These are phyloP conservation scores for Hanseniaspora guilliermondii DNA, from an alignment of 805 yeast genomes.

Conservation along the genomic window DNA sequence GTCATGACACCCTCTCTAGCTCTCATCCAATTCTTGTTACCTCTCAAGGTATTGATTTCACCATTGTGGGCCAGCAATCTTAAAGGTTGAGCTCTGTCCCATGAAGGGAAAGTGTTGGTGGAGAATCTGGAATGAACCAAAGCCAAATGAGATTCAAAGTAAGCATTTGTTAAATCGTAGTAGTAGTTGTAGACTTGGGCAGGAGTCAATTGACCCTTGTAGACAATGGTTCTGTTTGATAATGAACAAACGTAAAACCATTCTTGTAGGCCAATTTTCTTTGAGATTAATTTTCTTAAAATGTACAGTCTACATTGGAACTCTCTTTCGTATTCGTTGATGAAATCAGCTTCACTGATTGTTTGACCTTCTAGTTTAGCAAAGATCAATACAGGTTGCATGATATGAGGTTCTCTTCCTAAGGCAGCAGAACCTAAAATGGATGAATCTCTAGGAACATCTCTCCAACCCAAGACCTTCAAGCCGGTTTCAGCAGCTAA, in stretches of 20 bases:
- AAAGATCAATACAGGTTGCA: slow-evolving; percentile 86
- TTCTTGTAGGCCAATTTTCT: slow-evolving; percentile 83
- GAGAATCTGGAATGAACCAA: slow-evolving; percentile 95
- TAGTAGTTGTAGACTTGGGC: slow-evolving; percentile 90
- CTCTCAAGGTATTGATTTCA: slow-evolving; percentile 92
- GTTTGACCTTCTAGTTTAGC: slow-evolving; percentile 34
- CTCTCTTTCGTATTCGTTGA: slow-evolving; percentile 40
- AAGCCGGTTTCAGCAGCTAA: slow-evolving; percentile 68
- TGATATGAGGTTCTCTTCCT: slow-evolving; percentile 78
- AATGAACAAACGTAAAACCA: slow-evolving; percentile 96
- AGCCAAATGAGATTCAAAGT: slow-evolving; percentile 89
- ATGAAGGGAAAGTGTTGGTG: slow-evolving; percentile 97
- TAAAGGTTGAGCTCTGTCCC: slow-evolving; percentile 98
- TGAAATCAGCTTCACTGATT: slow-evolving; percentile 41
- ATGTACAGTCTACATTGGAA: slow-evolving; percentile 79
- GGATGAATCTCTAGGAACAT: slow-evolving; percentile 87
- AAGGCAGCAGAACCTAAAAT: slow-evolving; percentile 89
- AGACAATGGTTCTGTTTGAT: slow-evolving; percentile 78
- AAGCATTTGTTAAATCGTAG: slow-evolving; percentile 82
- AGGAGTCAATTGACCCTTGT: slow-evolving; percentile 96
- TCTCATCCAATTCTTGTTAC: slow-evolving; percentile 98
- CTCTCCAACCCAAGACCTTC: slow-evolving; percentile 85
- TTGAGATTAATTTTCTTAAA: slow-evolving; percentile 78
- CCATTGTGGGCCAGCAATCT: slow-evolving; percentile 98
- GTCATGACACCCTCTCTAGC: slow-evolving; percentile 96